A percentile compares a stretch with the other conserved stretches of the same genome.
Evolutionary conservation across 2,329 filamentous ascomycete species (phyloP).

Genomic region (Penicillium sp.): DNA sequence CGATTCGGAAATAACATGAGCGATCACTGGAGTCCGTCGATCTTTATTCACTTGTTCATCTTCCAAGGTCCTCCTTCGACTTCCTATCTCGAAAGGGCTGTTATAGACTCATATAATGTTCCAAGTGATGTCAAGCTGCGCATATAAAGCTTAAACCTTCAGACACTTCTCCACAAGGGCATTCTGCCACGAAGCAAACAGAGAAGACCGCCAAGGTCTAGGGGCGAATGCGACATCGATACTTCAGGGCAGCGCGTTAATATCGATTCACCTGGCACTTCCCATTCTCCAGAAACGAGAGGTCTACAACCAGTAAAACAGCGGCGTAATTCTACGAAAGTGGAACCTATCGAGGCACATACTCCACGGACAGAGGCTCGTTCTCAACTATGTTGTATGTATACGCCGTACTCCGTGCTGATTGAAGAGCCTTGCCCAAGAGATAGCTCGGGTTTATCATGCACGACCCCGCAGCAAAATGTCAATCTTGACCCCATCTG

Average conservation of each 20-base stretch:
- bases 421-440: constrained; percentile 14
- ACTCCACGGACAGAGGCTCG: not conserved
- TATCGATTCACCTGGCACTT: not conserved
- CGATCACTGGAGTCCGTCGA: not conserved
- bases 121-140: too few species aligned
- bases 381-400: constrained; percentile 4
- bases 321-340: constrained; percentile 4
- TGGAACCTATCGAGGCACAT: constrained; percentile 4
- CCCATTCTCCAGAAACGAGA: not conserved
- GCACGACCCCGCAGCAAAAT: constrained; percentile 7
- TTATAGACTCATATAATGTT: too few species aligned
- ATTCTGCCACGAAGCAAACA: not conserved
- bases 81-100: too few species aligned
- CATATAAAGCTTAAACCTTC: too few species aligned
- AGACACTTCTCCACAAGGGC: too few species aligned
- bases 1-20: not conserved
- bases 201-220: not conserved
- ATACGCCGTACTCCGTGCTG: constrained; percentile 3
- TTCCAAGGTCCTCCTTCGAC: not conserved
- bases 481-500: constrained; percentile 12
- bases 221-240: not conserved
- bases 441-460: constrained; percentile 11
- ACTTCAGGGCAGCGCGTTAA: not conserved
- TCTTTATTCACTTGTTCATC: not conserved
- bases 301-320: not conserved